Evolutionary conservation across 2,329 filamentous ascomycete genomes (phyloP), one percentile per base, ranked within the genome.

Genomic region (Colletotrichum aenigma): DNA sequence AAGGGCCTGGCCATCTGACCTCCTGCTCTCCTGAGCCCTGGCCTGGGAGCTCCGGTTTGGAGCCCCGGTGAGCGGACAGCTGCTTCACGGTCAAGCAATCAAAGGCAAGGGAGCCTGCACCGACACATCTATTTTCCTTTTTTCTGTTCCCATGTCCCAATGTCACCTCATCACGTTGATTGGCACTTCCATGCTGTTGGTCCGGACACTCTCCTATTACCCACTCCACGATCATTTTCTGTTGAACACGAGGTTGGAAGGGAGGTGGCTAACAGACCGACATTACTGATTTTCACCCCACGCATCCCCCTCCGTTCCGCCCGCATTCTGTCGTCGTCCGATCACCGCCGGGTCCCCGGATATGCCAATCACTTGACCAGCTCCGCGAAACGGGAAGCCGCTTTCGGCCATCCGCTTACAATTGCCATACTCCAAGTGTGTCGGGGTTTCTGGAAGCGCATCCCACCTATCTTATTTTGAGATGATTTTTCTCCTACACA

Each of bases 171-270:
- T 73, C 64, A 73, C 48, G 58, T 73, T 68, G 58, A 64, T 60
- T n/a, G 24, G 58, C 21, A 60, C 60, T 28, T 52, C 43, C 70
- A 60, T 75, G 21, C 64, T 60, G 70, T 61, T 65, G 56, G 70
- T 65, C 65, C 48, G 32, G 26, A 32, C 26, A 18, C 10, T 58
- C 26, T 21, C 67, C 15, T 43, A 9, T 52, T 32, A 62, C 34
- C 56, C 73, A 60, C 61, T 61, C 24, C 18, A 24, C 62, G 6
- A 28, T 52, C 6, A 55, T 61, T 71, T 38, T 21, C 26, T 48
- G 38, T 21, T 30, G 43, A 68, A 69, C 73, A 75, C 73, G 70
- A 73, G 73, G 21, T 65, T 21, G 12, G 48, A 36, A 66, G 68
- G 24, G 56, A 48, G 48, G 26, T 18, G 30, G 66, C 52, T 28